phyloP scores from a whole-genome alignment of 169 alveolate genomes.

The Plasmodium coatneyi region DNA sequence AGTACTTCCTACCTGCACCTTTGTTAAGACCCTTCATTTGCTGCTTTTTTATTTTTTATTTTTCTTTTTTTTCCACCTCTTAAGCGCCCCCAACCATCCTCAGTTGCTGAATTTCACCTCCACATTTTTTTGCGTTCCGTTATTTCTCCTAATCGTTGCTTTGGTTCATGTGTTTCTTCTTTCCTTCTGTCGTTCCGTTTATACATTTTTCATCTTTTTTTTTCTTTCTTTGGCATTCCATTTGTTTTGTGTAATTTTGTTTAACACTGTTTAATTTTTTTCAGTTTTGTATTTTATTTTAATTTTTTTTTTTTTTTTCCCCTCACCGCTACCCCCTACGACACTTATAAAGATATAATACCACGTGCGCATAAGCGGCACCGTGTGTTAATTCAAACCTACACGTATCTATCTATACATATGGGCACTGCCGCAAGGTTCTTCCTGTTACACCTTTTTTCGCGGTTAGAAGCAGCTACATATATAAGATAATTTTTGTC shows the following conservation, averaged over 20 bases:
- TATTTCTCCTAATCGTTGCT: not conserved
- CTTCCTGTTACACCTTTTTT: not conserved
- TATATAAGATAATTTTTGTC: not conserved
- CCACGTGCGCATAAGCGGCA: not conserved
- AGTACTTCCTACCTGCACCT: not conserved
- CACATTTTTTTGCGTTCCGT: not conserved
- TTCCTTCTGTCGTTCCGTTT: not conserved
- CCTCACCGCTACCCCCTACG: not conserved
- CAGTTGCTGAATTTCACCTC: not conserved
- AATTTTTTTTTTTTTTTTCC: not conserved
- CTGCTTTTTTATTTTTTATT: not conserved
- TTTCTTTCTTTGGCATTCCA: not conserved
- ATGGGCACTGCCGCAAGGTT: not conserved
- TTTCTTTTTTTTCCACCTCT: not conserved
- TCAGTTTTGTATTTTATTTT: not conserved
- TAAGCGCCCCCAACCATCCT: not conserved
- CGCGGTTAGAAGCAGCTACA: not conserved
- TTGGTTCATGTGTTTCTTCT: not conserved
- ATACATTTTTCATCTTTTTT: not conserved
- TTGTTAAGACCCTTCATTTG: not conserved
- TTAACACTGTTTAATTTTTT: not conserved
- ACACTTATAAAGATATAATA: not conserved
- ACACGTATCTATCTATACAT: not conserved
- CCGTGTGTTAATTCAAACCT: not conserved
- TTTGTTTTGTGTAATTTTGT: not conserved